Evolutionary conservation across 345 rosid species (phyloP), one percentile per base, ranked within the genome.

Genomic region (Physaria fendleri): DNA sequence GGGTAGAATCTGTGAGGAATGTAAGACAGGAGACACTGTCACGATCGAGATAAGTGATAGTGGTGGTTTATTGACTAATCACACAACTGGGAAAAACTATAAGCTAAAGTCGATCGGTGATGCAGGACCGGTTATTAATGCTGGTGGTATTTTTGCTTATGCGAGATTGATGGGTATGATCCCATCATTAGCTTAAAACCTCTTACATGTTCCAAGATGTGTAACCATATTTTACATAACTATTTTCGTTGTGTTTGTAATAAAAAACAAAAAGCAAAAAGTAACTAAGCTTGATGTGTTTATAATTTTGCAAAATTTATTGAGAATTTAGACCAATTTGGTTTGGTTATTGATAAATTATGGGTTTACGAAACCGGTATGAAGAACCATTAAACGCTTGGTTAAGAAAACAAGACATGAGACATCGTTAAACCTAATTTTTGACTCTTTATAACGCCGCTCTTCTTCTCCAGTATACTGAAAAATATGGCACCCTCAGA

Each of bases 101-200:
- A 77, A 77, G 61, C 47, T 91, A 61, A 85, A 85, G 75, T 78
- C 96, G 1, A 85, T 85, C 23, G 96, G 96, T 8, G 96, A 88
- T 71, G 88, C 86, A 0, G 96, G 96, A 10, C 93, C 96, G 1
- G 93, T 85, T 14, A 79, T 88, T 37, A 76, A 83, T 11, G 96
- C 90, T 20, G 96, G 96, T 23, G 92, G 80, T 35, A 87, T 90
- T 28, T 85, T 90, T 37, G 85, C 95, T 1, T 87, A 85, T 38
- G 94, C 97, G 1, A 77, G 95, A 68, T 64, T 54, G 58, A 62
- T 89, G 5, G 94, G 89, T 24, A 90, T 87, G 91, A 85, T 87
- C 34, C 83, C 94, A 1, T 48, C 88, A 9, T 33, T 67, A 38
- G 3, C 53, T 47, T 57, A 57, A 57, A 58, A 20, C 57, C 3